Evolutionary conservation across 2,329 filamentous ascomycete species (phyloP).

Genomic region (Fusarium brachygibbosum): DNA sequence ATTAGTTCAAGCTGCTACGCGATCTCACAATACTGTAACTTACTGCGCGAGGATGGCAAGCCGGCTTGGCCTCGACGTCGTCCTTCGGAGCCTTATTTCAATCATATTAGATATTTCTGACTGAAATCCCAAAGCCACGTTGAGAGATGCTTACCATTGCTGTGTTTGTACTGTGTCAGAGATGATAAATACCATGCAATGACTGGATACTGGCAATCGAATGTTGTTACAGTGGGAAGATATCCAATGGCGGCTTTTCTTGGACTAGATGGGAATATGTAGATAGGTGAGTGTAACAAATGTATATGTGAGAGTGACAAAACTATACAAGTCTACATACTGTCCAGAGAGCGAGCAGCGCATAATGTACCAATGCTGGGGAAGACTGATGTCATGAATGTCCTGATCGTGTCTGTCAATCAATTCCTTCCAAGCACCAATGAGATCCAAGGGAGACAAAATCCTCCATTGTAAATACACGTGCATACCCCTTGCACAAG

Average conservation of each 20-base stretch:
- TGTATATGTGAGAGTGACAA: neutral
- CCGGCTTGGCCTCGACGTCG: conserved; percentile 79
- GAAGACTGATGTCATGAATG: conserved; percentile 35
- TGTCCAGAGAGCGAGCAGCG: neutral
- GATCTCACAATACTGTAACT: conserved; percentile 51
- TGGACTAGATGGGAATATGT: neutral
- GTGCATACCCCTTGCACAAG: neutral
- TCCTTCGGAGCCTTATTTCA: conserved; percentile 64
- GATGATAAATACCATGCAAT: neutral
- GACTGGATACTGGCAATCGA: neutral
- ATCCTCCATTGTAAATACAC: neutral
- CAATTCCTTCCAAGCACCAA: neutral
- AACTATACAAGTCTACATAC: neutral
- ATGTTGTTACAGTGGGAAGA: neutral
- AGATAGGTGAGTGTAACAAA: neutral
- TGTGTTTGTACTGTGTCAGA: neutral
- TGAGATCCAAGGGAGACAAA: neutral
- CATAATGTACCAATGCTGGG: neutral
- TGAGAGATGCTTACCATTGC: conserved; percentile 26
- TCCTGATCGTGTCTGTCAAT: neutral
- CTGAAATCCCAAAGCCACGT: too few species aligned
- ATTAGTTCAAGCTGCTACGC: neutral
- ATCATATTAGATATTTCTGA: conserved; percentile 16
- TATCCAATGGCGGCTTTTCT: neutral
- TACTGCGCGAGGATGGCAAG: conserved; percentile 88